Evolutionary conservation across 164 flowering plant genomes (phyloP), one percentile per base, ranked within the genome.

Genomic region (Chimonanthus salicifolius): DNA sequence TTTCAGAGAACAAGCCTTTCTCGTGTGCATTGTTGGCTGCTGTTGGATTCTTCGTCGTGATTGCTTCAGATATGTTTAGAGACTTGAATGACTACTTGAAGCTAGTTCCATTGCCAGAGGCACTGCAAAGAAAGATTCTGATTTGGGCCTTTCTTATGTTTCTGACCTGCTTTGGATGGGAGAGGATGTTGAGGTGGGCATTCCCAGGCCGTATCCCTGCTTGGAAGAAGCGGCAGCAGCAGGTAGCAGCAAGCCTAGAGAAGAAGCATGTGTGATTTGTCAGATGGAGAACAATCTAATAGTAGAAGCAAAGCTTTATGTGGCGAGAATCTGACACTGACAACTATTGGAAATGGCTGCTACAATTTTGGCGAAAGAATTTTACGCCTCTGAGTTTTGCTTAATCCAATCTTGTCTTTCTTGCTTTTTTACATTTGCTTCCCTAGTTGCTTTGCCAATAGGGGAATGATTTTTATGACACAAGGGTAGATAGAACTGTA

Each of bases 161-260:
- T 71, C 9, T 81, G 64, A 47, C 73, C 64, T 95, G 99, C 76
- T 93, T 85, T 72, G 43, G 76, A 5, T 95, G 99, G 99, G 99
- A 95, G 79, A 85, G 89, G 75, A 68, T 92, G 5, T 78, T 95
- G 82, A 88, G 99, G 84, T 90, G 92, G 96, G 86, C 80, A 18
- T 95, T 95, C 81, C 99, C 99, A 0, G 99, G 98, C 51, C 85
- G 84, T 69, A 83, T 91, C 70, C 94, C 99, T 0, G 85, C 80
- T 4, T 88, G 94, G 97, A 88, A 76, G 84, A 87, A 82, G 71
- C 80, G 84, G n/a, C 97, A 87, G 73, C 79, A 75, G 72, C 43
- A 62, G 47, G 49, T 16, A 21, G 87, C 76, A 1, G 81, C 87
- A 20, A 85, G 60, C 58, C 74, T 76, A 18, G 87, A 83, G 60